phyloP scores from a whole-genome alignment of 495 filamentous ascomycete species.

The Chaetomium tenue region DNA sequence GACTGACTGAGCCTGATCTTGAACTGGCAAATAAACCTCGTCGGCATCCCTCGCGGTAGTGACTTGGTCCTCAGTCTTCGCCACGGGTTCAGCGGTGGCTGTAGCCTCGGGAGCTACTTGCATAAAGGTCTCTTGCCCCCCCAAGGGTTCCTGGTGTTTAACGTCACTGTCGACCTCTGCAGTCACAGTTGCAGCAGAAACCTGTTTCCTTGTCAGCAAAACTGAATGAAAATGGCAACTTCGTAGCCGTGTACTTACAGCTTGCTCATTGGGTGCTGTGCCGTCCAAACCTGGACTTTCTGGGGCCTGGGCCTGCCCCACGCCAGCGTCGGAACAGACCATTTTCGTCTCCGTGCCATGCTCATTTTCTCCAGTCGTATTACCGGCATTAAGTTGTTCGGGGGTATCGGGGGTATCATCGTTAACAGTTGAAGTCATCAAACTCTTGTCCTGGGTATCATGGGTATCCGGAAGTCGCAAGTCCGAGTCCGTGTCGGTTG shows the following conservation, averaged over 20 bases:
- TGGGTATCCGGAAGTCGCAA: conserved; percentile 25
- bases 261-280: conserved; percentile 2
- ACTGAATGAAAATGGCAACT: background rate
- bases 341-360: conserved; percentile 11
- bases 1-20: too few relatives aligned
- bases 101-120: background rate
- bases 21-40: too few relatives aligned
- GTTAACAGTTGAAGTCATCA: conserved; percentile 20
- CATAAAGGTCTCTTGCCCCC: too few relatives aligned
- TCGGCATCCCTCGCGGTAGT: too few relatives aligned
- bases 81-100: background rate
- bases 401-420: conserved; percentile 24
- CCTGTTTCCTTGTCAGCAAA: background rate
- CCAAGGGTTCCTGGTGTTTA: background rate
- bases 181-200: background rate
- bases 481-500: conserved; percentile 31
- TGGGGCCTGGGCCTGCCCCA: conserved; percentile 4
- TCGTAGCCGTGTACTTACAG: background rate
- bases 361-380: conserved; percentile 21
- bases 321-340: conserved; percentile 12
- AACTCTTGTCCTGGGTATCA: conserved; percentile 24
- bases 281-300: background rate
- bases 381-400: conserved; percentile 20
- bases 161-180: background rate
- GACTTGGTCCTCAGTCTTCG: background rate